Base-by-base conservation (phyloP, 768 basidiomycete species). In the Gloeopeniophorella convolvens region DNA sequence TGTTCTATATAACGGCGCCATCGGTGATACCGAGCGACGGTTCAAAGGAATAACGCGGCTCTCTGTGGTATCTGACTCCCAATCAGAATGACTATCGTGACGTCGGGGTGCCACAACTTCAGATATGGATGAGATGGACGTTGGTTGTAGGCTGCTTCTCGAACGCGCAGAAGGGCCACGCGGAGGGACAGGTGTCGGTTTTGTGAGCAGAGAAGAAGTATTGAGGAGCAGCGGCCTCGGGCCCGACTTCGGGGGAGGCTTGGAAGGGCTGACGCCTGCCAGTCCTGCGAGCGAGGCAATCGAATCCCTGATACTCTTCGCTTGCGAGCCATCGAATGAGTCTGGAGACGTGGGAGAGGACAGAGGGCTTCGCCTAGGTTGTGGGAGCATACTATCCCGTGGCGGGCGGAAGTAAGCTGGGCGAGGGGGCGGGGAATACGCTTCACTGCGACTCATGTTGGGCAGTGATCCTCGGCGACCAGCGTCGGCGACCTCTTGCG, bases 191-290 rank as follows among this genome's bases (percentile, higher is more conserved):
- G 60, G 52, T 11, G 52, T 26, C 23, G 58, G 34, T 31, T 57
- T 56, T 26, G 51, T 32, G 10, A 65, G 59, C 24, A 66, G 45
- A 5, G 63, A 55, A 1, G 58, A 16, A 20, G 84, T 77, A 60
- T 66, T 79, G 32, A 90, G 70, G 39, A 88, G 66, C 30, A 90
- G 69, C 0, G 88, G 87, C 7, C 75, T 73, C 0, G 88, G 87
- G 1, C 70, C 83, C 41, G 70, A 66, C 68, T 77, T 85, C 2
- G 74, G 55, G 3, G 63, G 55, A 21, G 66, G 50, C 5, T 69
- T 63, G 20, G 72, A 65, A 12, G 68, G 57, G 36, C 59, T 48
- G 8, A 20, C 34, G 33, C 51, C 57, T 28, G 64, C 59, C 3
- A 71, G 68, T n/a, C 59, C 55, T 21, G 61, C 54, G 42, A 79